phyloP scores from a whole-genome alignment of 371 early-diverging fungal species.

The Mortierella sp. region DNA sequence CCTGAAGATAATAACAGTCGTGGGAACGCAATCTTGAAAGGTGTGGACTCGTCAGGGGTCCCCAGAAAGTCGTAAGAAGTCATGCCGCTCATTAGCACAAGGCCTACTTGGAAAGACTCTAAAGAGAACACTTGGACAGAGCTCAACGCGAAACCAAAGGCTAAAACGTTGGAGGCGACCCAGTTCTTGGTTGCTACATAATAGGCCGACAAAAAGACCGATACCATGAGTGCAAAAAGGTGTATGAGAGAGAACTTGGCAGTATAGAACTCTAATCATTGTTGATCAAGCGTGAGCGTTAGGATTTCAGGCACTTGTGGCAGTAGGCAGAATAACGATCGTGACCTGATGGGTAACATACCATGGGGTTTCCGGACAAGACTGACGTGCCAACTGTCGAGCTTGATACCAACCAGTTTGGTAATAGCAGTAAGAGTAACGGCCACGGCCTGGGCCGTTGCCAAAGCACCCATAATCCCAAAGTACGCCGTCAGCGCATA shows the following conservation, averaged over 20 bases:
- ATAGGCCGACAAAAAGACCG: conserved; percentile 72
- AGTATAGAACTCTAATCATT: conserved; percentile 63
- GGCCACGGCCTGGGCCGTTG: conserved; percentile 74
- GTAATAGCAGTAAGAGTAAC: conserved; percentile 58
- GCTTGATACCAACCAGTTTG: conserved; percentile 58
- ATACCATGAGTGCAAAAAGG: conserved; percentile 62
- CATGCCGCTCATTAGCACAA: conserved; percentile 86
- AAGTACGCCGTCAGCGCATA: conserved; percentile 86
- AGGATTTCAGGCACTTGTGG: not conserved
- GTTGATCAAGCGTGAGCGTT: not conserved
- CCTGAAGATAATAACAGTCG: conserved; percentile 66
- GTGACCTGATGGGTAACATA: conserved; percentile 23
- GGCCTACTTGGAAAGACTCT: conserved; percentile 94
- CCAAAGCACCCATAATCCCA: conserved; percentile 80
- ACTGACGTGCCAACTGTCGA: conserved; percentile 74
- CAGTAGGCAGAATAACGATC: not conserved
- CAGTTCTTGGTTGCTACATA: conserved; percentile 91
- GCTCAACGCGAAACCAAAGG: conserved; percentile 85
- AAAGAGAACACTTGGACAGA: conserved; percentile 88
- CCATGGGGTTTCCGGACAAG: conserved; percentile 75
- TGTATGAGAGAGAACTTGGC: conserved; percentile 80
- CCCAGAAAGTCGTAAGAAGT: conserved; percentile 96
- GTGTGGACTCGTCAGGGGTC: too few species aligned
- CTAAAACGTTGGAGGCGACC: conserved; percentile 91
- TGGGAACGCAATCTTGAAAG: conserved; percentile 94